Evolutionary conservation across 2,329 filamentous ascomycete genomes (phyloP).

Genomic region (Talaromyces sp.): DNA sequence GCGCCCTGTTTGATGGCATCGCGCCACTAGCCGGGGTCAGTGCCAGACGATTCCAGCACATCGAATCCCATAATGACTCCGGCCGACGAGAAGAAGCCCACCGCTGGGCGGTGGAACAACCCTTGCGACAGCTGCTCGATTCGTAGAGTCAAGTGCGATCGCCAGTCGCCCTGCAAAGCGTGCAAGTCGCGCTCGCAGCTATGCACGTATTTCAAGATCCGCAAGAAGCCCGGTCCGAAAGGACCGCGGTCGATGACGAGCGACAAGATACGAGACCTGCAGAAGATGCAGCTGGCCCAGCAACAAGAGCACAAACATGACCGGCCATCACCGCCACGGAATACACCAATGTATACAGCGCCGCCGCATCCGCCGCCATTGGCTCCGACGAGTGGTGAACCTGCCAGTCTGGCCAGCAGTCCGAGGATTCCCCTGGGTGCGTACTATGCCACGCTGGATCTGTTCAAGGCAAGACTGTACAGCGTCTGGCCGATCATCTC

Average conservation of each 20-base stretch:
- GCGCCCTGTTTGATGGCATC: neutral
- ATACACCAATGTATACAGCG: neutral
- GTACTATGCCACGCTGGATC: constrained; percentile 5
- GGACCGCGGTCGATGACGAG: constrained; percentile 6
- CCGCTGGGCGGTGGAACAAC: neutral
- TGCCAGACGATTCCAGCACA: neutral
- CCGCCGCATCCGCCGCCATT: neutral
- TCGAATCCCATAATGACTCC: neutral
- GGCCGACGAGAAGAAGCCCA: neutral
- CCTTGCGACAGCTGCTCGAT: constrained; percentile 9
- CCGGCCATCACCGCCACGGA: neutral
- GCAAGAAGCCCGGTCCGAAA: constrained; percentile 11
- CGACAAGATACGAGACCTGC: constrained; percentile 2
- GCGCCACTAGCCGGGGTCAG: neutral
- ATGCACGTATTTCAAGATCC: constrained; percentile 13
- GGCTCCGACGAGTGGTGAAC: neutral
- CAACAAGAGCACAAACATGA: neutral
- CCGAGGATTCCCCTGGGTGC: neutral
- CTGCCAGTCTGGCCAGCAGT: neutral
- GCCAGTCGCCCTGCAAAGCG: constrained; percentile 12
- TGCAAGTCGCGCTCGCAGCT: constrained; percentile 11
- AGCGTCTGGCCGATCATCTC: constrained; percentile 10
- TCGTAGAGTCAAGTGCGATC: constrained; percentile 15
- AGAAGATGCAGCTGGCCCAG: neutral
- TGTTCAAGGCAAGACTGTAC: constrained; percentile 7